phyloP scores from a whole-genome alignment of 2,329 filamentous ascomycete species.

The Nothomitra cinnamomea region DNA sequence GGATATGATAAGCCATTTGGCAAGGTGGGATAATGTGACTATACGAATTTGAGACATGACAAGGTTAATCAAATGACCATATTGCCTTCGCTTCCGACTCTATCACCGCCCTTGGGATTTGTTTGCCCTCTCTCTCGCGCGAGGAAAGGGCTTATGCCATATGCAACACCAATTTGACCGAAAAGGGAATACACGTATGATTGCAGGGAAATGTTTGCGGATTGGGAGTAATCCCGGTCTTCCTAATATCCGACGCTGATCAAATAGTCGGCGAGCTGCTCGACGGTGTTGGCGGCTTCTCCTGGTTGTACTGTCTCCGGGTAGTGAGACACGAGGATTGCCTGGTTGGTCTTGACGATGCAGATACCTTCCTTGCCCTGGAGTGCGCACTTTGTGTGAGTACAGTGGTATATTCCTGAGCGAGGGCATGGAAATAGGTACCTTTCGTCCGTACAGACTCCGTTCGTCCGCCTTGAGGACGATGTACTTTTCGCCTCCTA shows the following conservation, averaged over 20 bases:
- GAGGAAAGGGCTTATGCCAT: background rate
- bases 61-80: background rate
- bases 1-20: background rate
- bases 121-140: background rate
- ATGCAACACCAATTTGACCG: constrained; percentile 3
- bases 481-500: constrained; percentile 65
- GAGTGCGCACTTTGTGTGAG: background rate
- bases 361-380: constrained; percentile 67
- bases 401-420: background rate
- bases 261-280: constrained; percentile 76
- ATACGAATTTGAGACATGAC: background rate
- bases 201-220: background rate
- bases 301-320: constrained; percentile 54
- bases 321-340: constrained; percentile 81
- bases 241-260: constrained; percentile 57
- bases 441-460: constrained; percentile 74
- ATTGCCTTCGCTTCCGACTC: background rate
- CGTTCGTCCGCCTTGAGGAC: constrained; percentile 58
- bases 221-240: too few species aligned
- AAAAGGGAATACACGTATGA: background rate
- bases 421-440: constrained; percentile 25
- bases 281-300: constrained; percentile 61
- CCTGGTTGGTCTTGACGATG: constrained; percentile 74
- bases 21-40: background rate
- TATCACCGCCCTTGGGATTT: background rate